Base-by-base conservation (phyloP, 352 stramenopile genomes). In the Phytopythium aichiense region DNA sequence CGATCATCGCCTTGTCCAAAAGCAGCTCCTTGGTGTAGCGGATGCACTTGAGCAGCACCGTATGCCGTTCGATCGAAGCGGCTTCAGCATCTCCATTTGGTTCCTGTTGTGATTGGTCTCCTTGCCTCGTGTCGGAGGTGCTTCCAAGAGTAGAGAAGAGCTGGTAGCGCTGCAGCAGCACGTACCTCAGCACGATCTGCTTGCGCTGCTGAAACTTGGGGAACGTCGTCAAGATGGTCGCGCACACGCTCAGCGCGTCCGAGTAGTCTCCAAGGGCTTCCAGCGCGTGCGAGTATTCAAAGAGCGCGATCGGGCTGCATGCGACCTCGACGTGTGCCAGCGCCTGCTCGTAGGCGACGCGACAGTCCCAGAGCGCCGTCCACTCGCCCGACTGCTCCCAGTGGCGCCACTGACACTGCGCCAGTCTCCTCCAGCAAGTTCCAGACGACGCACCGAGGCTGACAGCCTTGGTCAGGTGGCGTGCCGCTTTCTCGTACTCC, bases 291-390 rank as follows among this genome's bases (percentile, higher is more conserved):
- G 73, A 76, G 46, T 88, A 89, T n/a, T 74, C 68, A 35, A 77
- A 70, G 5, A 89, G 60, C 5, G 74, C 74, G 25, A 76, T 65
- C 43, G 79, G 76, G 28, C 68, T 86, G 46, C 71, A 76, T 0
- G 75, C 66, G 13, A 86, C 77, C 48, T 89, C 79, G 11, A 89
- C 37, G 40, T 76, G 68, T 20, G 46, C 74, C 16, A 89, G 58
- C 22, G 76, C 76, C 66, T 88, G 72, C 22, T 91, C 79, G 56
- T 80, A 88, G 9, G 74, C 68, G 25, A 61, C 74, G 33, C 80
- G 81, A 28, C 78, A 74, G 40, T 88, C 76, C 80, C 81, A 93
- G 9, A 91, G 67, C 16, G 67, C 58, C 15, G 84, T 71, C 81
- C 84, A 93, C 33, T 90, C 73, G 6, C 75, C 68, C 12, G 56